Percentiles rank a stretch among this genome's conserved stretches.
phyloP scores from a whole-genome alignment of 2,329 filamentous ascomycete species.

The Elsinoe australis region DNA sequence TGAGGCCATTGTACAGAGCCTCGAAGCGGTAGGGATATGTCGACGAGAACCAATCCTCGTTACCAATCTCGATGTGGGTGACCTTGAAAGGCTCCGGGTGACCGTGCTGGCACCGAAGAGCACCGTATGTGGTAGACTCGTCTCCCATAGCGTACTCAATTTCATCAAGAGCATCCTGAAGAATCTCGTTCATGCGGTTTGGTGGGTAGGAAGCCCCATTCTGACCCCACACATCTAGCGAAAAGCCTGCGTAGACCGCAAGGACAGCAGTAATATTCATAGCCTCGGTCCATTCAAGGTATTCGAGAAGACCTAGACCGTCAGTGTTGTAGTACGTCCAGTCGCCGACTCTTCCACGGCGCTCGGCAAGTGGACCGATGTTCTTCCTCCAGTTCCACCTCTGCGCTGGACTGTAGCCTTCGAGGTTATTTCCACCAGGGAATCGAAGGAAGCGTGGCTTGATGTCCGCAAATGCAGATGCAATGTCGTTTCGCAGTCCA shows the following conservation, averaged over 20 bases:
- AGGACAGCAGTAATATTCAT: constrained; percentile 49
- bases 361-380: constrained; percentile 41
- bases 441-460: constrained; percentile 42
- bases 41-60: constrained; percentile 51
- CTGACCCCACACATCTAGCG: constrained; percentile 35
- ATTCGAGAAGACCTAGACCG: constrained; percentile 53
- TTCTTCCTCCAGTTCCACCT: constrained; percentile 46
- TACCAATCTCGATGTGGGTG: constrained; percentile 56
- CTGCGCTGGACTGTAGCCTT: constrained; percentile 32
- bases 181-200: constrained; percentile 32
- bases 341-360: constrained; percentile 38
- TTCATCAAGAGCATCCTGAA: constrained; percentile 54
- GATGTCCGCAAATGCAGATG: constrained; percentile 35
- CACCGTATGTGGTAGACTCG: constrained; percentile 47
- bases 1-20: constrained; percentile 52
- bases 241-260: constrained; percentile 49
- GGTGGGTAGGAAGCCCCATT: constrained; percentile 32
- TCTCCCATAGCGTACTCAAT: constrained; percentile 55
- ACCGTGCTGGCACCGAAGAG: constrained; percentile 50
- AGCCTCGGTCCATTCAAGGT: constrained; percentile 47
- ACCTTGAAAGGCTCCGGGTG: constrained; percentile 54
- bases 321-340: constrained; percentile 54
- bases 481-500: constrained; percentile 40
- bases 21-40: constrained; percentile 44
- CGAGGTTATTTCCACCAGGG: constrained; percentile 44